These are phyloP conservation scores for Malassezia dermatis DNA, from an alignment of 1,284 basidiomycete genomes.

Conservation along the genomic window DNA sequence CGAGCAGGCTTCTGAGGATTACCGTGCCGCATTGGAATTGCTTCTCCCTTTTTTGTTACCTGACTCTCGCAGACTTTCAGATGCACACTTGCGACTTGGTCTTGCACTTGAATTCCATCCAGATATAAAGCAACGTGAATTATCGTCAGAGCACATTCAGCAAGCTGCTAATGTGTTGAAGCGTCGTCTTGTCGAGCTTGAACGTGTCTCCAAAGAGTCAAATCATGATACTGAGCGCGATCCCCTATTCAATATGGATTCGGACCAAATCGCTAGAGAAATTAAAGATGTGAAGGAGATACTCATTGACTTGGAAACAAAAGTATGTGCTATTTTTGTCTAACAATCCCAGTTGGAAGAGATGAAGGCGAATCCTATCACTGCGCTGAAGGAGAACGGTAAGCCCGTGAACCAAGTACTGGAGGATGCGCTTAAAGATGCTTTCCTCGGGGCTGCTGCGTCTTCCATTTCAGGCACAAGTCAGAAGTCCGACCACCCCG, in stretches of 20 bases:
- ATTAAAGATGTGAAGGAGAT: slow-evolving; percentile 33
- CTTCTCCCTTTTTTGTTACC: slow-evolving; percentile 29
- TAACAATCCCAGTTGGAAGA: slow-evolving; percentile 26
- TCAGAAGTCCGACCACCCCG: neutral
- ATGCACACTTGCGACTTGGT: slow-evolving; percentile 41
- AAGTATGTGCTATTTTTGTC: slow-evolving; percentile 9
- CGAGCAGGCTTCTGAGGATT: slow-evolving; percentile 40
- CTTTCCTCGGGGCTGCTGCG: slow-evolving; percentile 30
- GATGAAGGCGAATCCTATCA: slow-evolving; percentile 22
- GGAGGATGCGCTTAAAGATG: slow-evolving; percentile 41
- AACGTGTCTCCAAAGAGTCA: slow-evolving; percentile 3
- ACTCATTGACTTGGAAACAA: slow-evolving; percentile 35
- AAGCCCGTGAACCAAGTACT: slow-evolving; percentile 29
- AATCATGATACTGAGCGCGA: slow-evolving; percentile 5
- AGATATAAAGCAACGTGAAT: slow-evolving; percentile 21
- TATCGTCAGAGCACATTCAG: slow-evolving; percentile 29
- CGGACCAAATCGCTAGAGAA: slow-evolving; percentile 23
- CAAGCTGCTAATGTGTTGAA: slow-evolving; percentile 25
- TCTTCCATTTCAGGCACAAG: neutral
- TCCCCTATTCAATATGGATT: slow-evolving; percentile 21
- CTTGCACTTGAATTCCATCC: slow-evolving; percentile 46
- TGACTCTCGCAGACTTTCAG: slow-evolving; percentile 40
- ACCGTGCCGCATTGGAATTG: slow-evolving; percentile 25
- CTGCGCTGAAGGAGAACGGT: slow-evolving; percentile 26
- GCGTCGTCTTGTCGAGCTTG: slow-evolving; percentile 24